These are phyloP conservation scores for Monilinia vaccinii-corymbosi DNA, from an alignment of 2,329 filamentous ascomycete species.

Conservation along the genomic window DNA sequence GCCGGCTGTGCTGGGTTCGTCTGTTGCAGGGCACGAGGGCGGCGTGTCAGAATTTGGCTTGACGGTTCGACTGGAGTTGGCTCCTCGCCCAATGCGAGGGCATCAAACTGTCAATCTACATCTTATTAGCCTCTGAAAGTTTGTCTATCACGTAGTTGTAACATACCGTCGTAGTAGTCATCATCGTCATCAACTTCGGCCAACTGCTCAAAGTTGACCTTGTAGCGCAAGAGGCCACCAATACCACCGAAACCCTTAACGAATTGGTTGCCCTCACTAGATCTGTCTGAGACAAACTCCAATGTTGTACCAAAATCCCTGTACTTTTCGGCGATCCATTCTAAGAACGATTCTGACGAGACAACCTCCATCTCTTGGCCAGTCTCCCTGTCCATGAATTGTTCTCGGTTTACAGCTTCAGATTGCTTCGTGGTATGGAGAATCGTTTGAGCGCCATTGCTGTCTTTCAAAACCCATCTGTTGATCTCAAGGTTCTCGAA, in stretches of 20 bases:
- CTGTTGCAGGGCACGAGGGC: constrained; percentile 36
- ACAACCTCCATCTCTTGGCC: constrained; percentile 96
- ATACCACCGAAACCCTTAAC: constrained; percentile 99
- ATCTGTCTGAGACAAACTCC: constrained; percentile 96
- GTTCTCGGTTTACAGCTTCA: constrained; percentile 63
- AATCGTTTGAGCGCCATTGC: constrained; percentile 60
- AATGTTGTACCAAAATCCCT: constrained; percentile 93
- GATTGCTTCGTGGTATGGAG: constrained; percentile 84
- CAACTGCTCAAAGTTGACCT: constrained; percentile 99
- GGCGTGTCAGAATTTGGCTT: constrained; percentile 34
- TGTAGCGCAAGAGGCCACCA: constrained; percentile 94
- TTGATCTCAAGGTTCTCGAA: constrained; percentile 96
- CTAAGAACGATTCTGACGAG: constrained; percentile 85
- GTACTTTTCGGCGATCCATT: constrained; percentile 98
- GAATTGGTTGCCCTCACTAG: constrained; percentile 98
- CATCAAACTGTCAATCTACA: constrained; percentile 78
- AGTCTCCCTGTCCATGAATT: constrained; percentile 92
- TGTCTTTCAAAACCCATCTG: constrained; percentile 80
- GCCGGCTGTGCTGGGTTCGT: constrained; percentile 33
- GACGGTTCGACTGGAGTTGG: constrained; percentile 52
- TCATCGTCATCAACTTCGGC: constrained; percentile 83
- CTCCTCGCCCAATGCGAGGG: constrained; percentile 85
- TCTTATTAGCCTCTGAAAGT: constrained; percentile 14
- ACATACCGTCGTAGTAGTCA: constrained; percentile 73
- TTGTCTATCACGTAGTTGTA: not conserved